phyloP scores from a whole-genome alignment of 805 yeast genomes.

The Cyberlindnera euphorbiiphila region DNA sequence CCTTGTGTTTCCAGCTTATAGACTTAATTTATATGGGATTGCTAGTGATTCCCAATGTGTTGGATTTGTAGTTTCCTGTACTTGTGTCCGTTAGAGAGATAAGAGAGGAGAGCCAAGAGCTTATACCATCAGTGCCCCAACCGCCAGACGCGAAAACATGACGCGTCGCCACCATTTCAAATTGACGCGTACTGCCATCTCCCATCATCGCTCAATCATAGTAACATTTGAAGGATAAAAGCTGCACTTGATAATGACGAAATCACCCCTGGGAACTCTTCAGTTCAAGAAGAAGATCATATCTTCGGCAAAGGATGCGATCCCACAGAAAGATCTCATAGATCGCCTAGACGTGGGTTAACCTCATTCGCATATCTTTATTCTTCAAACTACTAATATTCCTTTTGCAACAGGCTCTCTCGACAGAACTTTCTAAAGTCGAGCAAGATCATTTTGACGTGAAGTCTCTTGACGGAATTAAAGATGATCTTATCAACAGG shows the following conservation, averaged over 20 bases:
- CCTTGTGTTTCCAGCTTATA: too few relatives aligned
- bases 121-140: constrained; percentile 1
- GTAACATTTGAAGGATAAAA: background rate
- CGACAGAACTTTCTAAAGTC: constrained; percentile 57
- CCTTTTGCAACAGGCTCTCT: constrained; percentile 48
- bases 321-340: constrained; percentile 59
- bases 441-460: constrained; percentile 59
- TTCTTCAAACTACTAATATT: too few relatives aligned
- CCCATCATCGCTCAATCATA: too few relatives aligned
- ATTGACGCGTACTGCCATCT: constrained; percentile 2
- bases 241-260: constrained; percentile 16
- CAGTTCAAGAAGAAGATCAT: constrained; percentile 45
- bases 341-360: constrained; percentile 44
- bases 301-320: constrained; percentile 52
- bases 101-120: too few relatives aligned
- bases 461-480: constrained; percentile 40
- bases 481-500: constrained; percentile 49
- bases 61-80: too few relatives aligned
- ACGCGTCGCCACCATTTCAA: constrained; percentile 8
- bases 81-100: too few relatives aligned
- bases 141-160: background rate
- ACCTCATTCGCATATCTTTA: background rate
- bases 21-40: too few relatives aligned
- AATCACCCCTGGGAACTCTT: constrained; percentile 23
- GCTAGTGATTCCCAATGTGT: too few relatives aligned